Base-by-base conservation (phyloP, 78 protist species). In the Trichosphaerium sp. region DNA sequence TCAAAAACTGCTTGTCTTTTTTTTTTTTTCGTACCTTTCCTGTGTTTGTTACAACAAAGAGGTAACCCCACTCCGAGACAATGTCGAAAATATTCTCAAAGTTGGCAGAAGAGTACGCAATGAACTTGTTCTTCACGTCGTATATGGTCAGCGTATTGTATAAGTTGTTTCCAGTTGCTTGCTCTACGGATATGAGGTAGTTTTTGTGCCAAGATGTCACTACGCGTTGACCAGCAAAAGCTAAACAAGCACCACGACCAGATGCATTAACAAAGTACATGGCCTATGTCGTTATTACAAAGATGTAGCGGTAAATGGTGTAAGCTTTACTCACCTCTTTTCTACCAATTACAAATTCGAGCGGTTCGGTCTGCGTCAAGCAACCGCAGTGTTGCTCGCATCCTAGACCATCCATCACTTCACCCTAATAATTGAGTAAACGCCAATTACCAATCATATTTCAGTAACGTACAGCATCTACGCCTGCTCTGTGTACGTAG, bases 31-130 rank as follows among this genome's bases (percentile, higher is more conserved):
- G 12, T 12, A 10, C 35, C 34, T 66, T 47, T 10, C 68, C 43
- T 29, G 83, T 81, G 0, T 38, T 7, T 15, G 87, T 78, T 31
- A 90, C 59, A 35, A 90, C 72, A 49, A 75, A 87, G 47, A 92
- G 25, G 3, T 56, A 15, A 54, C 88, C 88, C 95, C 95, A 88
- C 41, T 93, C 97, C 5, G 52, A 12, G 1, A 83, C 26, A 15
- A 90, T 76, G 29, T 69, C 65, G 5, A 69, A 32, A 38, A 88
- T 70, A 3, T 42, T 63, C 4, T 71, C 71, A 31, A 83, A 72
- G 15, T 49, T 63, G 44, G 74, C 78, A n/a, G n/a, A n/a, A 5
- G 68, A 26, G 69, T 57, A 81, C 8, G 93, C 97, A 4, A 78
- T 32, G 14, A 79, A 72, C 40, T 78, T 81, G 74, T 88, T 88